Evolutionary conservation across 306 rosid genomes (phyloP).

Genomic region (Chamaecrista fasciculata): DNA sequence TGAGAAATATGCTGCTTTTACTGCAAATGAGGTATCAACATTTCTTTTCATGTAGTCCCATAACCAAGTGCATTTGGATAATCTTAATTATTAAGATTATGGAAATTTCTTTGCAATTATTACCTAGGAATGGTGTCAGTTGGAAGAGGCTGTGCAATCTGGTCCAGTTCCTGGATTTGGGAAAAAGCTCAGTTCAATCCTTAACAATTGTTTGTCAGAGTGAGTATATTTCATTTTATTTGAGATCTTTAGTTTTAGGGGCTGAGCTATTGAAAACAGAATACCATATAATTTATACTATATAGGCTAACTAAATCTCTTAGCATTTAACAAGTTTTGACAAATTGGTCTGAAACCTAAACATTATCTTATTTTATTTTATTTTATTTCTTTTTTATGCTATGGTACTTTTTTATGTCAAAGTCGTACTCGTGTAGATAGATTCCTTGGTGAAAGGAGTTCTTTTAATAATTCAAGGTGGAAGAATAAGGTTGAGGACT

Average conservation of each 20-base stretch:
- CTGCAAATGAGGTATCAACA: conserved; percentile 56
- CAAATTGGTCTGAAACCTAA: background rate
- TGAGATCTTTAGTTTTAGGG: conserved; percentile 16
- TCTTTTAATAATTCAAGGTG: conserved; percentile 1
- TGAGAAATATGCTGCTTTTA: conserved; percentile 59
- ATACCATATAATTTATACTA: background rate
- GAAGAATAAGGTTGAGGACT: background rate
- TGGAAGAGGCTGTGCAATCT: conserved; percentile 61
- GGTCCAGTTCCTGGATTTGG: conserved; percentile 66
- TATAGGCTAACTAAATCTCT: conserved; percentile 2
- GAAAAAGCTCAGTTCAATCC: conserved; percentile 62
- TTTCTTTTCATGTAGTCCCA: conserved; percentile 4
- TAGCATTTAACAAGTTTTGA: background rate
- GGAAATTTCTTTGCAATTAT: conserved; percentile 20
- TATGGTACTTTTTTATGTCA: background rate
- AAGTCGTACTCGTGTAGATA: background rate
- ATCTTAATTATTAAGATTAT: background rate
- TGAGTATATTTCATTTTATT: conserved; percentile 39
- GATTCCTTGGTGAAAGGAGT: background rate
- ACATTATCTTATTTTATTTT: background rate
- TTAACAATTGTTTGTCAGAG: conserved; percentile 57
- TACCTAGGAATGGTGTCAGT: conserved; percentile 61
- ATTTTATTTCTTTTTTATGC: background rate
- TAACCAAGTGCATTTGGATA: background rate
- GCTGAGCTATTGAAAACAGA: conserved; percentile 1